Conservation (phyloP, 257 asterid species). For the Plantago elongata region DNA sequence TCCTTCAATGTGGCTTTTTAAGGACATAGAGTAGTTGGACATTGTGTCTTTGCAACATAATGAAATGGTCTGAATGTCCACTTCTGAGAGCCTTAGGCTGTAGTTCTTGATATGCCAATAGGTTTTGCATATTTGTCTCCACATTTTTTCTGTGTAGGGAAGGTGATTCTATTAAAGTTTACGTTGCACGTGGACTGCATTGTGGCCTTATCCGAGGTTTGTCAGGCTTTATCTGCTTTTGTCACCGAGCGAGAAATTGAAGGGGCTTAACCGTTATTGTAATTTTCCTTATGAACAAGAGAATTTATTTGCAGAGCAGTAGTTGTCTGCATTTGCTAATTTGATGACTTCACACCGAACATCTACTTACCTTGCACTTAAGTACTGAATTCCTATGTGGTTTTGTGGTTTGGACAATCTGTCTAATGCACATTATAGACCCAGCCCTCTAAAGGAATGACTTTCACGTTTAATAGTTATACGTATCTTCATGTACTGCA, state of each 20-base stretch:
- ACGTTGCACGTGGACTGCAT: constrained; percentile 12
- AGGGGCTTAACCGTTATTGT: not conserved
- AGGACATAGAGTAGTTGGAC: constrained; percentile 13
- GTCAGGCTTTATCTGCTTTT: constrained; percentile 11
- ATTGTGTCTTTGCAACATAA: constrained; percentile 16
- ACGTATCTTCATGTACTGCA: constrained; percentile 25
- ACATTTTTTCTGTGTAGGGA: constrained; percentile 4
- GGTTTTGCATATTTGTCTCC: constrained; percentile 7
- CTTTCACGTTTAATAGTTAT: constrained; percentile 11
- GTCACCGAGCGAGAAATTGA: constrained; percentile 1
- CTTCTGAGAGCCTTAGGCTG: constrained; percentile 3
- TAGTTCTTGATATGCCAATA: constrained; percentile 7
- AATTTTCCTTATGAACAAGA: not conserved
- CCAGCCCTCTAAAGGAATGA: not conserved
- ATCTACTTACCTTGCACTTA: constrained; percentile 14
- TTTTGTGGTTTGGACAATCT: not conserved
- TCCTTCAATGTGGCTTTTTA: constrained; percentile 13
- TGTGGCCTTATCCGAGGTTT: not conserved
- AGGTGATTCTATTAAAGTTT: constrained; percentile 14
- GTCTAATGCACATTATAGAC: constrained; percentile 2
- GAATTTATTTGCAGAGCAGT: constrained; percentile 3
- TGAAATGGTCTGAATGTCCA: constrained; percentile 8
- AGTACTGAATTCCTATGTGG: not conserved
- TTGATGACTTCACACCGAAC: constrained; percentile 1
- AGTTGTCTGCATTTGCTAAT: constrained; percentile 1